Evolutionary conservation across 2,329 filamentous ascomycete species (phyloP).

Genomic region (Metarhizium anisopliae): DNA sequence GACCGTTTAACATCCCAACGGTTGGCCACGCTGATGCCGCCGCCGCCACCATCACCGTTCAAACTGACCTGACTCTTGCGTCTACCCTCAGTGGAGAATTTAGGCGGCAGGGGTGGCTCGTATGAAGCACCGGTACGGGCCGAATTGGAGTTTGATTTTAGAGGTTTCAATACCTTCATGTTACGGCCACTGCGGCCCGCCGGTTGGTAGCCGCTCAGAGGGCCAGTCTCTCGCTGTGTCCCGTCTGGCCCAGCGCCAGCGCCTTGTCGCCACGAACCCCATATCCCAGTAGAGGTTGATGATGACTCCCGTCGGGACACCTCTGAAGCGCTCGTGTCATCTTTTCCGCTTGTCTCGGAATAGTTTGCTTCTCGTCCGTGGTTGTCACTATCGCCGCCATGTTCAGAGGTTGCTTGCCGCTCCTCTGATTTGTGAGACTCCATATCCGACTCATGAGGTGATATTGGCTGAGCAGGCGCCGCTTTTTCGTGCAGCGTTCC

Average conservation of each 20-base stretch:
- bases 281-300: conserved; percentile 50
- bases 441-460: conserved; percentile 26
- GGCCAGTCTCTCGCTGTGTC: conserved; percentile 40
- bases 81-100: conserved; percentile 39
- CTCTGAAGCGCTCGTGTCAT: conserved; percentile 19
- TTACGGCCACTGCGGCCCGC: conserved; percentile 52
- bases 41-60: conserved; percentile 18
- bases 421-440: conserved; percentile 24
- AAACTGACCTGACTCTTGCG: conserved; percentile 42
- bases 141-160: conserved; percentile 51
- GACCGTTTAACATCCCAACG: conserved; percentile 49
- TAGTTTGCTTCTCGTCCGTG: conserved; percentile 14
- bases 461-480: conserved; percentile 20
- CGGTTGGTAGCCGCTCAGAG: conserved; percentile 61
- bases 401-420: conserved; percentile 32
- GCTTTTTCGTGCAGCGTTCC: conserved; percentile 14
- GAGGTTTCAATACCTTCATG: conserved; percentile 86
- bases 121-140: conserved; percentile 41
- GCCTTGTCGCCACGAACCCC: conserved; percentile 62
- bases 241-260: conserved; percentile 42
- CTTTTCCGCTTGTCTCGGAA: conserved; percentile 17
- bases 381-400: conserved; percentile 34
- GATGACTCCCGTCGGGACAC: conserved; percentile 34
- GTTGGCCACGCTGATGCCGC: conserved; percentile 18
- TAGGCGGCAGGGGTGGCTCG: conserved; percentile 38